Evolutionary conservation across 768 basidiomycete genomes (phyloP).

Genomic region (Russula abietina): DNA sequence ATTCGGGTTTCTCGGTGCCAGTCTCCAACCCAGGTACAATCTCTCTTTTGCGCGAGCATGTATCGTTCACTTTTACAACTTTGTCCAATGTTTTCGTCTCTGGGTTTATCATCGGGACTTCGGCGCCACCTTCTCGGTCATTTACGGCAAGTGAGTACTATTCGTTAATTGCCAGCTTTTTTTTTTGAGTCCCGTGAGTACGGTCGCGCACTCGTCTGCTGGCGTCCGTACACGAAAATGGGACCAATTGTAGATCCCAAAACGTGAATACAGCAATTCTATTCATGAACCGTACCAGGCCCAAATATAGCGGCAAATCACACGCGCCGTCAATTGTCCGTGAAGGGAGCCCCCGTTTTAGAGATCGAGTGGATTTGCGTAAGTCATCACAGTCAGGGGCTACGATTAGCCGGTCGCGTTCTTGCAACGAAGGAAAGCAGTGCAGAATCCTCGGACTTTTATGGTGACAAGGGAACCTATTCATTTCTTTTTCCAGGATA

Average conservation of each 20-base stretch:
- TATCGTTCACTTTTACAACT: background rate
- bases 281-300: background rate
- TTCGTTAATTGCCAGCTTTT: background rate
- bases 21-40: background rate
- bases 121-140: constrained; percentile 7
- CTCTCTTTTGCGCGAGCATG: background rate
- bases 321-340: background rate
- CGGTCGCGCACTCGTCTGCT: background rate
- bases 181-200: background rate
- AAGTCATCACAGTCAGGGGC: constrained; percentile 1
- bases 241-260: background rate
- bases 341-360: background rate
- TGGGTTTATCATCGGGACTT: background rate
- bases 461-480: background rate
- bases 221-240: background rate
- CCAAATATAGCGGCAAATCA: background rate
- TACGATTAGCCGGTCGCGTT: background rate
- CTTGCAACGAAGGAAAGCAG: constrained; percentile 10
- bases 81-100: background rate
- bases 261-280: background rate
- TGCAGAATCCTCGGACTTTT: constrained; percentile 17
- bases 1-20: background rate
- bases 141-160: constrained; percentile 16
- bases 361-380: background rate
- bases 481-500: background rate